Percentiles rank a stretch among this genome's conserved stretches.
These are phyloP conservation scores for Wickerhamiella dianesei DNA, from an alignment of 805 yeast species.

Conservation along the genomic window DNA sequence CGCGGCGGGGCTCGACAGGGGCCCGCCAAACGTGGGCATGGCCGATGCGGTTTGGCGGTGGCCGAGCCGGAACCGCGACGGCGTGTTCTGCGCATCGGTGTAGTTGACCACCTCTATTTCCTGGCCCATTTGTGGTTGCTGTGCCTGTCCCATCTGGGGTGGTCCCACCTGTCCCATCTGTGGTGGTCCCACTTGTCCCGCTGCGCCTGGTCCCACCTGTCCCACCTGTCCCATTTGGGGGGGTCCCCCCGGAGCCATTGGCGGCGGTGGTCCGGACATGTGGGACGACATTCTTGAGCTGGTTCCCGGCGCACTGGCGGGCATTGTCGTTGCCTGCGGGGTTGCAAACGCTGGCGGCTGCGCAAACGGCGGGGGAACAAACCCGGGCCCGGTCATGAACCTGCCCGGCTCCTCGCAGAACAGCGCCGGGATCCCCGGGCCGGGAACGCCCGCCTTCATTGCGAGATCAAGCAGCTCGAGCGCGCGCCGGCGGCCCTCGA, in stretches of 20 bases:
- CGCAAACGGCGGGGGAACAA: conserved; percentile 5
- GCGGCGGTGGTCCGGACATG: conserved; percentile 8
- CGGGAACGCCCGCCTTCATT: conserved; percentile 47
- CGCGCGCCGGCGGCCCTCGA: conserved; percentile 48
- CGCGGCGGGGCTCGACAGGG: conserved; percentile 3
- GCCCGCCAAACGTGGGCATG: conserved; percentile 12
- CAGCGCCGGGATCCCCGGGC: conserved; percentile 45
- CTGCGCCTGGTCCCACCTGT: too few species aligned
- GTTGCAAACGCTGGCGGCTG: conserved; percentile 8
- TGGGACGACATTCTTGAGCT: background rate
- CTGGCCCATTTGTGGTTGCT: background rate
- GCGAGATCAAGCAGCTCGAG: conserved; percentile 53
- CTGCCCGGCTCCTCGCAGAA: conserved; percentile 30
- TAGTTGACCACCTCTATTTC: conserved; percentile 16
- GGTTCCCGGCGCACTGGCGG: conserved; percentile 1
- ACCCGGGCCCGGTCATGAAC: background rate
- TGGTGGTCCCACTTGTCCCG: too few species aligned
- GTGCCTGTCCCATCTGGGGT: conserved; percentile 2
- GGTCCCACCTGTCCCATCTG: conserved; percentile 10
- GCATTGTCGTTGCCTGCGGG: conserved; percentile 13
- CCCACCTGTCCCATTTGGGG: too few species aligned
- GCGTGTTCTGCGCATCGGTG: conserved; percentile 12
- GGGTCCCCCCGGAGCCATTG: conserved; percentile 14
- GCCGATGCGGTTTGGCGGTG: conserved; percentile 18
- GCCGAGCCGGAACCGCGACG: conserved; percentile 14